Evolutionary conservation across 2,329 filamentous ascomycete species (phyloP).

Genomic region (Penicillium corylophilum): DNA sequence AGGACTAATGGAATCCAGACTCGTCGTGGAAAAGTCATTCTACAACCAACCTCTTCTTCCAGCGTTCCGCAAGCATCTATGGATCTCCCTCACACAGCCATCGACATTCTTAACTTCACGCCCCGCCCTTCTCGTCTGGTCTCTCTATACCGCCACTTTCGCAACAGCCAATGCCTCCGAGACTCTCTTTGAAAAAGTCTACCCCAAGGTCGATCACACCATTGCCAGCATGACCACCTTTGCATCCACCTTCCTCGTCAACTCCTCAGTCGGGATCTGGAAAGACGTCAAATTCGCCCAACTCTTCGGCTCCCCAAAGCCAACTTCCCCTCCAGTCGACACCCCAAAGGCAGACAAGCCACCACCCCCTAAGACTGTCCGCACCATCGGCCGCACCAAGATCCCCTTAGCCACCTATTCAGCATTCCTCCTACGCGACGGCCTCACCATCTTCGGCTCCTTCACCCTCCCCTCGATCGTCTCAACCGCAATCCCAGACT

Average conservation of each 20-base stretch:
- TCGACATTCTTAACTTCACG: slow-evolving; percentile 41
- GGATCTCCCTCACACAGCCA: slow-evolving; percentile 38
- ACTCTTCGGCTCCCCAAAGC: slow-evolving; percentile 57
- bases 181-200: slow-evolving; percentile 64
- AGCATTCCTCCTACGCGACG: slow-evolving; percentile 77
- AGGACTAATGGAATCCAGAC: slow-evolving; percentile 29
- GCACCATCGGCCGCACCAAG: slow-evolving; percentile 28
- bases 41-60: slow-evolving; percentile 33
- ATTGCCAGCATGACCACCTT: slow-evolving; percentile 77
- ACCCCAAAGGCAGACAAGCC: slow-evolving; percentile 13
- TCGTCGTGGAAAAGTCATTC: slow-evolving; percentile 45
- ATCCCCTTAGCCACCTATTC: slow-evolving; percentile 50
- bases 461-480: slow-evolving; percentile 34
- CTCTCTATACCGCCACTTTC: slow-evolving; percentile 80
- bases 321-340: slow-evolving; percentile 1
- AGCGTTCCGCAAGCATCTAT: slow-evolving; percentile 34
- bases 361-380: slow-evolving; percentile 21
- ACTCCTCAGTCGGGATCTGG: slow-evolving; percentile 73
- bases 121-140: slow-evolving; percentile 42
- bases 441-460: slow-evolving; percentile 71
- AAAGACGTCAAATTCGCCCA: slow-evolving; percentile 83
- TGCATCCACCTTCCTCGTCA: slow-evolving; percentile 69
- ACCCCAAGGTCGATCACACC: slow-evolving; percentile 56
- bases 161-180: slow-evolving; percentile 82
- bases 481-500: slow-evolving; percentile 57